Evolutionary conservation across 768 basidiomycete genomes (phyloP).

Genomic region (Sutorius australiensis): DNA sequence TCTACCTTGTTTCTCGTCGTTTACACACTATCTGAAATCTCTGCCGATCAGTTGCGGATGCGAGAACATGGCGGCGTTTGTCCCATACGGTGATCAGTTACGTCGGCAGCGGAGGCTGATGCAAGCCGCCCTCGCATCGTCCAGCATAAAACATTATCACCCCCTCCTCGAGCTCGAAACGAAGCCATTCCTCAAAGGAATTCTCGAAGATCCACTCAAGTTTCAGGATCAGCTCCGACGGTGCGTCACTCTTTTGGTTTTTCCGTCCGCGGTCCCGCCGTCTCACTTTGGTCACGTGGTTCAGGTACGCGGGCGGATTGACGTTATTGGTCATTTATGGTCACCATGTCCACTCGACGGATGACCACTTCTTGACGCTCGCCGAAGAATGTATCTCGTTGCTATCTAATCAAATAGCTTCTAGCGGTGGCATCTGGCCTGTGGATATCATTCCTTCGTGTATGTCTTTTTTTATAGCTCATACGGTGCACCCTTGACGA

Average conservation of each 20-base stretch:
- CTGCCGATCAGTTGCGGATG: constrained; percentile 45
- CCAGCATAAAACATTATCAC: constrained; percentile 52
- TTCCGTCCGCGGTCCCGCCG: neutral
- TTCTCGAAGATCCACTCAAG: constrained; percentile 42
- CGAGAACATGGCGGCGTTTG: constrained; percentile 71
- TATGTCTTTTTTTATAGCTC: constrained; percentile 17
- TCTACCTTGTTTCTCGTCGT: constrained; percentile 9
- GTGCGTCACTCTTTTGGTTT: constrained; percentile 12
- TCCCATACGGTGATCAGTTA: constrained; percentile 57
- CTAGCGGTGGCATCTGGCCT: constrained; percentile 42
- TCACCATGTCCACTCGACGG: constrained; percentile 40
- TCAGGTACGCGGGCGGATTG: constrained; percentile 48
- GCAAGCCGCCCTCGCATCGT: constrained; percentile 56
- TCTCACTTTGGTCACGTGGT: constrained; percentile 24
- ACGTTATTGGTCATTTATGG: constrained; percentile 63
- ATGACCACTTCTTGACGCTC: constrained; percentile 40
- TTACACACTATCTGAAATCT: constrained; percentile 2
- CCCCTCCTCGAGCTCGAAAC: constrained; percentile 57
- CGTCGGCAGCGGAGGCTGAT: constrained; percentile 66
- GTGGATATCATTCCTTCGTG: constrained; percentile 38
- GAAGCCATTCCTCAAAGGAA: constrained; percentile 50
- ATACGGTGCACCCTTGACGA: neutral
- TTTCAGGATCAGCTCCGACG: constrained; percentile 36
- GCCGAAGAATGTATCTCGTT: constrained; percentile 41
- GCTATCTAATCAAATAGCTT: constrained; percentile 42